Conservation (phyloP, 2,329 filamentous ascomycete species). For the Blastomyces parvus region DNA sequence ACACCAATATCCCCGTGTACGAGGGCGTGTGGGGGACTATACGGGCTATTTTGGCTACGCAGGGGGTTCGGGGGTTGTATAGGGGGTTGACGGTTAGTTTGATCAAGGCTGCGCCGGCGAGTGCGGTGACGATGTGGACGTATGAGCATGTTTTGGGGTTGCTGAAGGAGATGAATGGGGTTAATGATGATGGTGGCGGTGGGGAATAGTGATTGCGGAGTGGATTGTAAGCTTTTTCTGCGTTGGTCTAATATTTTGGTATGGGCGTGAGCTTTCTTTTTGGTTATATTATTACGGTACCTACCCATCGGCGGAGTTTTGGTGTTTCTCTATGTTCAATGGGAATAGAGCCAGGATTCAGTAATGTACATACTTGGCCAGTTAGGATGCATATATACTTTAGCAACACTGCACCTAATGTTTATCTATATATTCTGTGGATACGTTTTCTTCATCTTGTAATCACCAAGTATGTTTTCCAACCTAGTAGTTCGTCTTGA, state of each 20-base stretch:
- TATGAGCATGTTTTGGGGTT: slow-evolving; percentile 67
- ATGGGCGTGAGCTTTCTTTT: not conserved
- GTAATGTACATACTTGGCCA: no score
- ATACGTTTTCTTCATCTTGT: no score
- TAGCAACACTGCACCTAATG: no score
- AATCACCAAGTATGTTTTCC: no score
- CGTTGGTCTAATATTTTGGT: not conserved
- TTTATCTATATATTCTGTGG: no score
- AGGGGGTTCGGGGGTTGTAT: slow-evolving; percentile 75
- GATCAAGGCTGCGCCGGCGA: slow-evolving; percentile 87
- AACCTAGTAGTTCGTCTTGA: no score
- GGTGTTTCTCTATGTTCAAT: not conserved
- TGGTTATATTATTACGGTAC: not conserved
- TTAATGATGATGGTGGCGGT: slow-evolving; percentile 15
- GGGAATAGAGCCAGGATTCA: not conserved
- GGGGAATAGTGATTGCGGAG: not conserved
- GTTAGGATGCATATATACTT: no score
- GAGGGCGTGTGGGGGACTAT: slow-evolving; percentile 59
- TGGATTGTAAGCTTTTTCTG: not conserved
- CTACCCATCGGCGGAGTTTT: not conserved
- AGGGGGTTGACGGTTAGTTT: slow-evolving; percentile 79
- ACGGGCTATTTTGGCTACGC: slow-evolving; percentile 55
- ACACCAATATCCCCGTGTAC: slow-evolving; percentile 83
- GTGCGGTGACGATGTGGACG: slow-evolving; percentile 88
- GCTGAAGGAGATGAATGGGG: slow-evolving; percentile 35